Base-by-base conservation (phyloP, 2,329 filamentous ascomycete species). In the Fusarium compactum region DNA sequence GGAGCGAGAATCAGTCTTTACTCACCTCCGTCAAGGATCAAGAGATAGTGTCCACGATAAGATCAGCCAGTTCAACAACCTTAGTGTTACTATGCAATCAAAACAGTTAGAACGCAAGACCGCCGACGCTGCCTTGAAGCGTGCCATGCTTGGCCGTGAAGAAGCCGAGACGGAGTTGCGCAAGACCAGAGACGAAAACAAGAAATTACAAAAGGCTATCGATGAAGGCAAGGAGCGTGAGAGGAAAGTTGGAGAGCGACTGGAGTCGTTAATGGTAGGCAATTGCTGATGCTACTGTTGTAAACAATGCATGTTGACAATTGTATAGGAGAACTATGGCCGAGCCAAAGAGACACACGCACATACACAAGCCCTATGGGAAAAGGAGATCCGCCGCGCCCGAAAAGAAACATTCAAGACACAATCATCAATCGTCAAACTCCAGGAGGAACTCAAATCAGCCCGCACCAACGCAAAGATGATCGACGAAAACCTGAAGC, bases 381-480 rank as follows among this genome's bases (percentile, higher is more conserved):
- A 93, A 74, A 93, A 93, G 77, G 91, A 93, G 78, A 89, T 92
- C 45, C 86, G 91, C 58, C 85, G 89, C 59, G 86, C 88, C 12
- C 85, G 90, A 52, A 93, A 93, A 73, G 91, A 93, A 73, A 89
- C 89, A 4, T 93, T 92, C 84, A 93, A 92, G 76, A 86, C 88
- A n/a, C 90, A 92, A 72, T 92, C 90, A 5, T 80, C 83, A 14
- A 85, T 90, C 32, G 87, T 93, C 73, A 92, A 92, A 76, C 78
- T 91, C n/a, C 90, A 93, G 76, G 91, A 93, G 73, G 91, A 93
- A 74, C 84, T 92, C 69, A 93, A 93, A 77, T 82, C 87, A 1
- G 82, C 87, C 54, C 86, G 89, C 46, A 80, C 80, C 27, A 80
- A 82, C n/a, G 80, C 85, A 53, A 89, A 87, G 69, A 81, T 85